Base-by-base conservation (phyloP, 176 grass and related monocot species). In the Oryza meyeriana region DNA sequence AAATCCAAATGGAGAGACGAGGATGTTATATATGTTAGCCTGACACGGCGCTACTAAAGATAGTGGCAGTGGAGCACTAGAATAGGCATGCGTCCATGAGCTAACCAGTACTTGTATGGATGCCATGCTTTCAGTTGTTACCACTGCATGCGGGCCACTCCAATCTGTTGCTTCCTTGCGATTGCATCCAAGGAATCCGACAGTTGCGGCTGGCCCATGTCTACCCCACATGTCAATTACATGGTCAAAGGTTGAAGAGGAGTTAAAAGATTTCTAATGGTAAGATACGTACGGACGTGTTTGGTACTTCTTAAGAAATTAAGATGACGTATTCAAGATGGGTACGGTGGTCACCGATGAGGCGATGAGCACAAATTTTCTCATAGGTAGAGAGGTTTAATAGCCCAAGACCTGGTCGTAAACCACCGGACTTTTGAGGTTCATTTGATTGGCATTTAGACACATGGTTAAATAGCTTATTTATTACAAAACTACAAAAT, bases 41-140 rank as follows among this genome's bases (percentile, higher is more conserved):
- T 29, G 14, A 34, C 75, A 17, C 20, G 22, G 55, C 55, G 13
- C 12, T 24, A 24, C 84, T 87, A 84, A 91, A 83, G 74, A 83
- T 87, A 81, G 84, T 61, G 74, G 72, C 39, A 76, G 42, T 71
- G 79, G 67, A 66, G 55, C 55, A 59, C 71, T 76, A 81, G 85
- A 76, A 82, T 76, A 75, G 79, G 25, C 77, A 71, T 75, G 7
- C 35, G 39, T 68, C 18, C 55, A 8, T 59, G 22, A 59, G 55
- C 69, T 80, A 67, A 10, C 50, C 50, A 18, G 32, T 24, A 4
- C 12, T 73, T 73, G 12, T 73, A 45, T 13, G 68, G 79, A 26
- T 62, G 79, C 68, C 30, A 62, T 82, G 79, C 2, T 27, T 62
- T 41, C 13, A 6, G 34, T 35, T 29, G 55, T 25, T 59, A 59